Evolutionary conservation across 1,284 basidiomycete genomes (phyloP).

Genomic region (Ceratobasidium sp.): DNA sequence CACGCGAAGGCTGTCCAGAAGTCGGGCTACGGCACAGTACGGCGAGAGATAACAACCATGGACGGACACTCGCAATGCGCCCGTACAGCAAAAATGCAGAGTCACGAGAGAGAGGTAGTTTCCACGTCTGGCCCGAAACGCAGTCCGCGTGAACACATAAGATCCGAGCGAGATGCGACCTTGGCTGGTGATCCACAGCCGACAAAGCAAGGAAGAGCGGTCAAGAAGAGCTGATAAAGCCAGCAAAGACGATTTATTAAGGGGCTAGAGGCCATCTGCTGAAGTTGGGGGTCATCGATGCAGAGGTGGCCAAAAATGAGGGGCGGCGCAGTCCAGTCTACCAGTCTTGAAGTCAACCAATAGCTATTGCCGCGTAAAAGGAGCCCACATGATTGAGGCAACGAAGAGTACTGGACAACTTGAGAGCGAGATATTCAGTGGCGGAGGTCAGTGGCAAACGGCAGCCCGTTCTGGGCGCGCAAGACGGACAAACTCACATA

Average conservation of each 20-base stretch:
- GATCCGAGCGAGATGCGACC: conserved; percentile 40
- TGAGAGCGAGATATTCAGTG: background rate
- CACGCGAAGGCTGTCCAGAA: conserved; percentile 33
- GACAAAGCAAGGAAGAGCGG: conserved; percentile 25
- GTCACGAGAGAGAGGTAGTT: conserved; percentile 13
- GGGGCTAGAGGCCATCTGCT: conserved; percentile 14
- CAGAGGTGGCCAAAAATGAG: conserved; percentile 10
- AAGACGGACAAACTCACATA: conserved; percentile 36
- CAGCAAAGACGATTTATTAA: conserved; percentile 10
- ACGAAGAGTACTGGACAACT: background rate
- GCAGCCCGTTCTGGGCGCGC: conserved; percentile 17
- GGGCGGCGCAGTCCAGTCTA: conserved; percentile 27
- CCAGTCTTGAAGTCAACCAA: conserved; percentile 29
- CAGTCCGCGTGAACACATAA: conserved; percentile 11
- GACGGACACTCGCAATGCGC: conserved; percentile 4
- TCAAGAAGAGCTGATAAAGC: conserved; percentile 25
- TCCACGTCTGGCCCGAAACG: background rate
- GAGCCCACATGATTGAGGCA: conserved; percentile 2
- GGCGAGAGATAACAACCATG: conserved; percentile 25
- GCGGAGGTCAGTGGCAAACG: conserved; percentile 13
- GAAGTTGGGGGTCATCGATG: conserved; percentile 17
- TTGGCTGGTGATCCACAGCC: conserved; percentile 10
- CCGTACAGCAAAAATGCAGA: background rate
- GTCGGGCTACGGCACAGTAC: conserved; percentile 3
- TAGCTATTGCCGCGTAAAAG: background rate